These are phyloP conservation scores for Rosa chinensis DNA, from an alignment of 306 rosid genomes.

Conservation along the genomic window DNA sequence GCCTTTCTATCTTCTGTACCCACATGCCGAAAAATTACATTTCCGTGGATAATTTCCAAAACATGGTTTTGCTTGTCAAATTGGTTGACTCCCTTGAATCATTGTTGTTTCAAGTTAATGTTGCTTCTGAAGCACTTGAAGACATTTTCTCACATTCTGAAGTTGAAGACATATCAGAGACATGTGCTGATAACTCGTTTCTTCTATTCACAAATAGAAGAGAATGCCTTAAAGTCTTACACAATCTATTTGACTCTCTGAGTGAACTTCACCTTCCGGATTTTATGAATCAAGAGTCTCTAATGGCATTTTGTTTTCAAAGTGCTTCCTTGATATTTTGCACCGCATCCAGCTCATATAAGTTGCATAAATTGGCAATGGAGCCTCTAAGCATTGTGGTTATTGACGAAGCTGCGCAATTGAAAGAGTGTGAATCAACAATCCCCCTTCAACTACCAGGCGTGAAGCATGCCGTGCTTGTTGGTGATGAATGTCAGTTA, in stretches of 20 bases:
- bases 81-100: constrained; percentile 40
- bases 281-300: background rate
- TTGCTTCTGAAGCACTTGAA: constrained; percentile 39
- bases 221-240: constrained; percentile 44
- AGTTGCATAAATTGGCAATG: constrained; percentile 42
- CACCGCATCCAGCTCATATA: constrained; percentile 66
- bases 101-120: constrained; percentile 34
- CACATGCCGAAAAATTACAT: constrained; percentile 53
- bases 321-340: constrained; percentile 60
- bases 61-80: constrained; percentile 29
- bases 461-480: constrained; percentile 56
- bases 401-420: constrained; percentile 85
- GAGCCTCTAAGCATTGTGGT: constrained; percentile 49
- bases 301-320: constrained; percentile 54
- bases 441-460: constrained; percentile 60
- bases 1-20: constrained; percentile 43
- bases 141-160: constrained; percentile 34
- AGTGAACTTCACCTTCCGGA: constrained; percentile 43
- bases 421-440: constrained; percentile 71
- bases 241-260: constrained; percentile 37
- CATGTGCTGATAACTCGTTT: constrained; percentile 4
- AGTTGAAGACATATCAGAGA: constrained; percentile 14
- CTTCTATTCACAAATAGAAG: constrained; percentile 30
- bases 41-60: constrained; percentile 30
- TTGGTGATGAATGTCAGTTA: constrained; percentile 78